These are phyloP conservation scores for Ostreobium quekettii DNA, from an alignment of 139 green algal species.

Conservation along the genomic window DNA sequence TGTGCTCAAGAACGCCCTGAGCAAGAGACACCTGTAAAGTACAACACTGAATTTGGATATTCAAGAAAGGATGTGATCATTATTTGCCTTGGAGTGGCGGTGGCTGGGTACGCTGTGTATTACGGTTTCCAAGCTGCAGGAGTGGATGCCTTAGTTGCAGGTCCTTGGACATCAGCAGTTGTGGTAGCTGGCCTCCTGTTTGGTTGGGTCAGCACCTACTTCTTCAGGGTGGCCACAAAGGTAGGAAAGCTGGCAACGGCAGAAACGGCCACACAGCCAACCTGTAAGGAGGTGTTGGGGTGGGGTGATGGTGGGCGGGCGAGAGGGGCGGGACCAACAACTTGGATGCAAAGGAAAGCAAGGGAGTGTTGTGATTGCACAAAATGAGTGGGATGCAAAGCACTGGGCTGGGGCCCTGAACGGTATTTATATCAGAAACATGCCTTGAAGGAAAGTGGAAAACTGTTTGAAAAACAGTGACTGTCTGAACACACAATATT, in stretches of 20 bases:
- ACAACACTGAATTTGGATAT: conserved; percentile 86
- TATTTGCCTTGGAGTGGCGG: conserved; percentile 69
- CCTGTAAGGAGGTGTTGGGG: background rate
- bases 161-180: conserved; percentile 79
- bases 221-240: conserved; percentile 94
- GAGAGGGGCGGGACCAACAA: background rate
- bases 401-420: too few relatives aligned
- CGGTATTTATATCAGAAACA: too few relatives aligned
- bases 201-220: conserved; percentile 78
- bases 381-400: background rate
- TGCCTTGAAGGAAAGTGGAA: too few relatives aligned
- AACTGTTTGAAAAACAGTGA: too few relatives aligned
- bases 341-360: background rate
- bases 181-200: conserved; percentile 81
- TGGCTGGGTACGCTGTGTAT: conserved; percentile 67
- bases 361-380: background rate
- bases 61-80: conserved; percentile 82
- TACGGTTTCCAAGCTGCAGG: conserved; percentile 74
- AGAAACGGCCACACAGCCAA: too few relatives aligned
- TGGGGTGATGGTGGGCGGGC: background rate
- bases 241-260: conserved; percentile 22
- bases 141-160: conserved; percentile 61
- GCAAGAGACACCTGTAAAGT: conserved; percentile 23
- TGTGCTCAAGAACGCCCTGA: too few relatives aligned
- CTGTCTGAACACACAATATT: too few relatives aligned